Conservation (phyloP, 129 eudicot species). For the Artemisia tridentata region DNA sequence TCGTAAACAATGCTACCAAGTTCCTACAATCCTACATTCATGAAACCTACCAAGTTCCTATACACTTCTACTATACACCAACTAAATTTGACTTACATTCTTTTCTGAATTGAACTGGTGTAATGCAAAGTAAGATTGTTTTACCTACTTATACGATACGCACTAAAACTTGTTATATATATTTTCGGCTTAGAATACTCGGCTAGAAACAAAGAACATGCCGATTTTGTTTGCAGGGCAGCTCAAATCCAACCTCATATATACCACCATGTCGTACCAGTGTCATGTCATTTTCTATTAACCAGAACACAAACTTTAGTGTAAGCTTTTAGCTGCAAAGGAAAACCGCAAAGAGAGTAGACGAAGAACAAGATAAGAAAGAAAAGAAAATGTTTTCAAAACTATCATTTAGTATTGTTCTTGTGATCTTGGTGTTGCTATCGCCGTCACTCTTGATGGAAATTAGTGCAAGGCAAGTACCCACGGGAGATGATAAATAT, state of each 20-base stretch:
- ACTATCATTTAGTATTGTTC: not conserved
- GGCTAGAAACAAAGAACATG: not conserved
- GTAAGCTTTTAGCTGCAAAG: slow-evolving; percentile 17
- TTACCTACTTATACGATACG: slow-evolving; percentile 2
- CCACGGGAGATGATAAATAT: not conserved
- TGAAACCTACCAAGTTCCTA: too few species aligned
- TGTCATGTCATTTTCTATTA: slow-evolving; percentile 18
- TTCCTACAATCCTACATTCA: too few species aligned
- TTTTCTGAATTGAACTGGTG: not conserved
- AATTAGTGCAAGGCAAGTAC: slow-evolving; percentile 7
- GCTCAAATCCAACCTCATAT: slow-evolving; percentile 21
- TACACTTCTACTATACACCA: too few species aligned
- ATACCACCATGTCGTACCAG: slow-evolving; percentile 15
- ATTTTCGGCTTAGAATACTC: not conserved
- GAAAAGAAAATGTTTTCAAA: slow-evolving; percentile 15
- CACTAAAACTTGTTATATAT: not conserved
- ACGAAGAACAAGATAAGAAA: not conserved
- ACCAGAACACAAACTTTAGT: not conserved
- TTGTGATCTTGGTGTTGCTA: not conserved
- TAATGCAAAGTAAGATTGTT: not conserved
- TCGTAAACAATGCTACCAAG: too few species aligned
- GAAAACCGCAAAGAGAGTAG: not conserved
- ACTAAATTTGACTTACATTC: too few species aligned
- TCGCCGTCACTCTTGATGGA: not conserved
- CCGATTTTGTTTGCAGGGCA: not conserved